A percentile compares a stretch with the other conserved stretches of the same genome.
Conservation (phyloP, 73 alveolate species). For the Symbiodinium pilosum region DNA sequence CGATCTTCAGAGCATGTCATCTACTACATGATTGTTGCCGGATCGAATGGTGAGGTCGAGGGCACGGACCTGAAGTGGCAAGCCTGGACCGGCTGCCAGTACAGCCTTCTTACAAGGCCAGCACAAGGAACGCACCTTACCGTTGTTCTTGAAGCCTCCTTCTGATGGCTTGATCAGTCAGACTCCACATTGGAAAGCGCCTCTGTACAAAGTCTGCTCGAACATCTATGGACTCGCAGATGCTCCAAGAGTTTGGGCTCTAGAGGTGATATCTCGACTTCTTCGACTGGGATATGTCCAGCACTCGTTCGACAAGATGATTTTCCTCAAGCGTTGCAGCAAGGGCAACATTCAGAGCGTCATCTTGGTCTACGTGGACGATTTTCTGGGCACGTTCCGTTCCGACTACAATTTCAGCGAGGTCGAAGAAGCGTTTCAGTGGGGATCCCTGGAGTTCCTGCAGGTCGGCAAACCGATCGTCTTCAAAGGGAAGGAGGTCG, state of each 20-base stretch:
- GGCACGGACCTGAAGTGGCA: neutral
- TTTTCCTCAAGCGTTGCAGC: neutral
- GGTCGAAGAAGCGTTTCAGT: neutral
- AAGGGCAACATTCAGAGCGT: neutral
- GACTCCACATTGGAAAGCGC: neutral
- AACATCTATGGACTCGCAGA: neutral
- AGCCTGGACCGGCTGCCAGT: neutral
- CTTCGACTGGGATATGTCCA: neutral
- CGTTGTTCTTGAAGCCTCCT: too few species aligned
- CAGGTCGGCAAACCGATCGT: neutral
- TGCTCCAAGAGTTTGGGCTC: slow-evolving; percentile 6
- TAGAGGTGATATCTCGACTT: neutral
- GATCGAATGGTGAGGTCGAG: neutral
- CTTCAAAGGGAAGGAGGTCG: slow-evolving; percentile 20
- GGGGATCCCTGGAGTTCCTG: neutral
- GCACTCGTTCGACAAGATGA: neutral
- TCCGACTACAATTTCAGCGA: neutral
- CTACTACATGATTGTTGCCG: neutral
- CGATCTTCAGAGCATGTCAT: neutral
- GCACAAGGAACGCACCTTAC: neutral
- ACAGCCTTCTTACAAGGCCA: slow-evolving; percentile 20
- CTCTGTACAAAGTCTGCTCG: neutral
- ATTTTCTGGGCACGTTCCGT: slow-evolving; percentile 10
- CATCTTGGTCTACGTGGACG: slow-evolving; percentile 30
- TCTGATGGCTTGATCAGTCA: neutral